A percentile compares a stretch with the other conserved stretches of the same genome.
Evolutionary conservation across 169 alveolate species (phyloP).

Genomic region (Eimeria acervulina): DNA sequence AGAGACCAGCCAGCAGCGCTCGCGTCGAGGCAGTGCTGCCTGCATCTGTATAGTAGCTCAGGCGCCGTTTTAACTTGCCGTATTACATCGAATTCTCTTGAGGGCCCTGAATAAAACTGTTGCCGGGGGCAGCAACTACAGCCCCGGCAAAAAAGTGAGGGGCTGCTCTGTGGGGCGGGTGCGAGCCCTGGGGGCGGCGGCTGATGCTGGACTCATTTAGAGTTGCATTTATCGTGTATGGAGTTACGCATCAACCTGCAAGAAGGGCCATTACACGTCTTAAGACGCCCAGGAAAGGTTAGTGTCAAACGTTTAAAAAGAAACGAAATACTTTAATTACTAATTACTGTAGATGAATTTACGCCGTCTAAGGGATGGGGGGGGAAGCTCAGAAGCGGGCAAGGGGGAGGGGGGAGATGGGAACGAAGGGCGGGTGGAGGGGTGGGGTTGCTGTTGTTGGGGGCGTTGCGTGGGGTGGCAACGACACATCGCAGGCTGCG

Average conservation of each 20-base stretch:
- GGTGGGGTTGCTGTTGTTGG: background rate
- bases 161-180: background rate
- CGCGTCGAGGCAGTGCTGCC: background rate
- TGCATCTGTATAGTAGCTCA: background rate
- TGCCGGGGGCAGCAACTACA: background rate
- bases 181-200: background rate
- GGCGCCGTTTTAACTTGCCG: background rate
- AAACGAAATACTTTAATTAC: too few relatives aligned
- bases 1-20: background rate
- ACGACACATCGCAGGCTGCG: background rate
- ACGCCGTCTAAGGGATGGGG: background rate
- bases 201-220: background rate
- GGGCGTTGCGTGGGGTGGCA: background rate
- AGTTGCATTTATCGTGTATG: background rate
- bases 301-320: background rate
- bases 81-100: background rate
- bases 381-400: background rate
- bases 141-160: background rate
- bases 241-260: background rate
- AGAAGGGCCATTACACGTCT: background rate
- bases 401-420: background rate
- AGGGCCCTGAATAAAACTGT: background rate
- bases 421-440: background rate
- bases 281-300: background rate
- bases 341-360: too few relatives aligned